Evolutionary conservation across 2,329 filamentous ascomycete species (phyloP).

Genomic region (Diaporthe citrichinensis): DNA sequence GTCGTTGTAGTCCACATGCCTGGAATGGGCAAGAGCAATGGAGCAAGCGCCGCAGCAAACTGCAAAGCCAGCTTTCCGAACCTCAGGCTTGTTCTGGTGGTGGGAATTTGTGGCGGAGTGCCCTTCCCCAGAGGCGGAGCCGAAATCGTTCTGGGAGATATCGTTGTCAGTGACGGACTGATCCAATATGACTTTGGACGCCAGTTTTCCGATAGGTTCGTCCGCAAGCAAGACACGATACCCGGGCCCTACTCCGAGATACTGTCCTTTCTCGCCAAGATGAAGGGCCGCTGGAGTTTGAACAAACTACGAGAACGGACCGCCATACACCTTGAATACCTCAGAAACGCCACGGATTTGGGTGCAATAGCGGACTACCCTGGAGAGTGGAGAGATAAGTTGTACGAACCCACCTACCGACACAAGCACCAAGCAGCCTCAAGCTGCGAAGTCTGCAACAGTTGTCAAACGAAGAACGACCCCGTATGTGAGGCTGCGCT

Average conservation of each 20-base stretch:
- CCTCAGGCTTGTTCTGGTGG: background rate
- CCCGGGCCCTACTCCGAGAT: background rate
- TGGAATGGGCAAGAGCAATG: background rate
- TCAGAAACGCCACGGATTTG: background rate
- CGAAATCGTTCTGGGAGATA: background rate
- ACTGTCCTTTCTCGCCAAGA: background rate
- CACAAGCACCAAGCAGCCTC: background rate
- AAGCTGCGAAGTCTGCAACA: background rate
- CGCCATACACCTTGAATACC: background rate
- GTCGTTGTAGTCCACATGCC: background rate
- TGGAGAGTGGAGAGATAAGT: background rate
- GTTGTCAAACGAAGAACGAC: background rate
- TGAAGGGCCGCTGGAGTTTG: background rate
- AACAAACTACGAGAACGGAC: background rate
- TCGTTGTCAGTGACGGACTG: background rate
- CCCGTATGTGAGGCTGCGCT: background rate
- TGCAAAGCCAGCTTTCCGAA: background rate
- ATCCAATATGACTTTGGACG: slow-evolving; percentile 4
- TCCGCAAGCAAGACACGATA: background rate
- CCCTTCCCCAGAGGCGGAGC: background rate
- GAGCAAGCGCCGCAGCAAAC: background rate
- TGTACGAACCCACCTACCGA: background rate
- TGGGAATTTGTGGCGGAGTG: slow-evolving; percentile 5
- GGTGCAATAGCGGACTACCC: background rate
- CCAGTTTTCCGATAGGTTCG: background rate